Evolutionary conservation across 2,329 filamentous ascomycete species (phyloP), one percentile per base, ranked within the genome.

Genomic region (Aspergillus alliaceus): DNA sequence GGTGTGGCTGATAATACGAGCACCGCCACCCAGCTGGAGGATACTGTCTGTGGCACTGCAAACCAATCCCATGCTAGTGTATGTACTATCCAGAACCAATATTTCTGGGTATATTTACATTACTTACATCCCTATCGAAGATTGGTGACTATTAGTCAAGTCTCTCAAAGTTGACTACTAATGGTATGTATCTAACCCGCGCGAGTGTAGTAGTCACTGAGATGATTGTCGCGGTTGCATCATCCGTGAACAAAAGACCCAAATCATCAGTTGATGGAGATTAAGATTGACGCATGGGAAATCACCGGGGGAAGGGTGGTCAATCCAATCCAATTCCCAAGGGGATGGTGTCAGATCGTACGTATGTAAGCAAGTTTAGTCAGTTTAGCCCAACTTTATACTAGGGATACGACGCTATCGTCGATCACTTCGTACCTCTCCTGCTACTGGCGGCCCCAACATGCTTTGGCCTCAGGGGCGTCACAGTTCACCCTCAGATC

Each of bases 351-450:
- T 32, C 42, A 20, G 44, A 37, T 42, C 34, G 31, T 47, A 35
- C 18, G 31, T 54, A 27, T 44, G 48, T 37, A 35, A 51, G 51
- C 37, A 51, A 37, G 27, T 34, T 31, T 40, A 40, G 37, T 32
- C 29, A 31, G 18, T 47, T 34, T 31, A 51, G 49, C 22, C 34
- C 47, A 58, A 58, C 56, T 42, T 58, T 58, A 58, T 50, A 37
- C 37, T 42, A 58, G 56, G 56, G 40, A 46, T 51, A 39, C 35
- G 51, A 51, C 51, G 53, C 53, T 39, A 46, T 56, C 31, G 37
- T 27, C 48, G 53, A 55, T 55, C 47, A 39, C 7, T 7, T 22
- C 20, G 18, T 40, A 20, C 9, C 14, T 29, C 18, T 14, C 18
- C n/a, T n/a, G n/a, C n/a, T 18, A 27, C 39, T 42, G 39, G n/a